Conservation (phyloP, 257 asterid species). For the Salvia miltiorrhiza region DNA sequence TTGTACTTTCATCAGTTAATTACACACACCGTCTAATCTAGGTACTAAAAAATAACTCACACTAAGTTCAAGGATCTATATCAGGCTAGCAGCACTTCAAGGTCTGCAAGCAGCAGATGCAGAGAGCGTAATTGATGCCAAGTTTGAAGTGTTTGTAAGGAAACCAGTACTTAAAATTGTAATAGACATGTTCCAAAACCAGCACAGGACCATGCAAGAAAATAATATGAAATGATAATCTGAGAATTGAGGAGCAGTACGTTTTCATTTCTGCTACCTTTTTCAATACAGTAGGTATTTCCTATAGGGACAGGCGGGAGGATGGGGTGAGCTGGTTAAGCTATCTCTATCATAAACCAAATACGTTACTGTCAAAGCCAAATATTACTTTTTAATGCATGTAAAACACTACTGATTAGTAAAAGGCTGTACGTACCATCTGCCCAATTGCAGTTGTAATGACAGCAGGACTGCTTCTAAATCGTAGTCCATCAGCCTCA, state of each 20-base stretch:
- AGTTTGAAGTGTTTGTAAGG: neutral
- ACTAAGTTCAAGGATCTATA: neutral
- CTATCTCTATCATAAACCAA: neutral
- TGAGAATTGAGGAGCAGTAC: neutral
- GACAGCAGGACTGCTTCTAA: constrained; percentile 49
- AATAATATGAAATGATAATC: neutral
- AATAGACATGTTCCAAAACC: neutral
- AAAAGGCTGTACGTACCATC: constrained; percentile 52
- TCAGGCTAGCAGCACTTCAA: constrained; percentile 4
- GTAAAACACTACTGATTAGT: neutral
- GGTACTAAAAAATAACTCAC: neutral
- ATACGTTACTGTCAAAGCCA: neutral
- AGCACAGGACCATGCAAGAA: neutral
- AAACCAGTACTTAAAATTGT: neutral
- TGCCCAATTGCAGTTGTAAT: constrained; percentile 81
- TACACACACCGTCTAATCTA: neutral
- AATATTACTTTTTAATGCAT: neutral
- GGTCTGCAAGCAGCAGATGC: neutral
- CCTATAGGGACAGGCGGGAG: neutral
- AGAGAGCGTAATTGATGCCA: neutral
- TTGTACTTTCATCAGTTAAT: neutral
- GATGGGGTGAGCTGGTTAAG: neutral
- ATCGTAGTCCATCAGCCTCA: constrained; percentile 56
- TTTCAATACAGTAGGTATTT: neutral
- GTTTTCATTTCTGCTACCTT: neutral